Evolutionary conservation across 2,329 filamentous ascomycete species (phyloP), one percentile per base, ranked within the genome.

Genomic region (Pseudogymnoascus sp.): DNA sequence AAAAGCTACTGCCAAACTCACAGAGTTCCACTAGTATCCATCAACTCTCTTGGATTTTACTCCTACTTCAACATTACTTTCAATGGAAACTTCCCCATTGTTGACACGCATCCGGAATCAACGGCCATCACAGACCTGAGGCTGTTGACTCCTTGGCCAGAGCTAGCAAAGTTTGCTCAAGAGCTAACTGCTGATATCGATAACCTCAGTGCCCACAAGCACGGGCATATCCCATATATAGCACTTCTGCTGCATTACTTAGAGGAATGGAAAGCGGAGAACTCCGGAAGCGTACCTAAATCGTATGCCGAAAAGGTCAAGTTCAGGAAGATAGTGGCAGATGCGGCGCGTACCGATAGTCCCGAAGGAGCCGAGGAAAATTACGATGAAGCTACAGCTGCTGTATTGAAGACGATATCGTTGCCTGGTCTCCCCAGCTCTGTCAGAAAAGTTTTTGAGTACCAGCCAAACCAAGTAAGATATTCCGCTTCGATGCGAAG

Each of bases 281-380:
- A 96, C 67, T 78, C 83, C 60, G 90, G 88, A 14, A 78, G 81
- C 32, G 77, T 82, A 37, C 94, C 94, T 4, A 78, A 78, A 9
- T 87, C 79, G 2, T 97, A 95, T 75, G 85, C 87, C 64, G 91
- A 97, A 65, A 99, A 99, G 77, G 86, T 80, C 6, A 86, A 86
- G 12, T 97, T 99, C 72, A 82, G 89, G 61, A 82, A 86, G 28
- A 74, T 87, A 11, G 84, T 99, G 1, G 78, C 84, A 9, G 78
- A 79, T 5, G 84, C 82, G 2, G 83, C 88, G 67, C 84, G 91
- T 67, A 89, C 78, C 58, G 77, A 87, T 67, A 95, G 85, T 62
- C 74, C 90, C 0, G 91, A 96, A 72, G 92, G 91, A 50, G 90
- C 89, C 61, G 94, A 99, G 71, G 94, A 99, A 76, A 99, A 99